phyloP scores from a whole-genome alignment of 2,329 filamentous ascomycete species.

The Elsinoe batatas region DNA sequence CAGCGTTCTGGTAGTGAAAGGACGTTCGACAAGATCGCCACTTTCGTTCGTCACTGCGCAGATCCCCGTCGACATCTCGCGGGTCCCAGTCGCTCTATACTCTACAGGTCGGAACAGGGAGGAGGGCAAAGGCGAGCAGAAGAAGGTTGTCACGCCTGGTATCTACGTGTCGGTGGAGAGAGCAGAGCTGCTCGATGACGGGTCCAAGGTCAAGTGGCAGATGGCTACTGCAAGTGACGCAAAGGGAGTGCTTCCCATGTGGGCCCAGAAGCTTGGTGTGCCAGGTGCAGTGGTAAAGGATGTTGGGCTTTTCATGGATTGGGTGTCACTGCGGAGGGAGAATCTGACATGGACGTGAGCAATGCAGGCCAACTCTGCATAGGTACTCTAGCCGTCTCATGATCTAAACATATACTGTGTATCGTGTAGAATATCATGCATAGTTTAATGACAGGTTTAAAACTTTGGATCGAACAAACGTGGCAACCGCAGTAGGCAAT shows the following conservation, averaged over 20 bases:
- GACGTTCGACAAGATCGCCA: slow-evolving; percentile 18
- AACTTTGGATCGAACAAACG: no score
- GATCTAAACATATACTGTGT: no score
- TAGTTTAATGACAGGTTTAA: no score
- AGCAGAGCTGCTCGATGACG: slow-evolving; percentile 37
- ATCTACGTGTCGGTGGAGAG: slow-evolving; percentile 58
- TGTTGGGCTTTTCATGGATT: slow-evolving; percentile 57
- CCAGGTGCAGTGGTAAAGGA: slow-evolving; percentile 59
- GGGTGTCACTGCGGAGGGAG: slow-evolving; percentile 34
- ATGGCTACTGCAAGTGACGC: slow-evolving; percentile 71
- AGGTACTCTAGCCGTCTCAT: no score
- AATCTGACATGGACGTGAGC: slow-evolving; percentile 9
- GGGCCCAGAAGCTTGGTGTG: slow-evolving; percentile 55
- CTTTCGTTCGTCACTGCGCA: slow-evolving; percentile 28
- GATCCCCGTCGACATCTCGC: slow-evolving; percentile 28
- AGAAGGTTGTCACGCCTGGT: slow-evolving; percentile 44
- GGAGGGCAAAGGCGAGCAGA: slow-evolving; percentile 17
- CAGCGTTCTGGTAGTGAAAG: slow-evolving; percentile 53
- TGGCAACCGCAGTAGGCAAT: no score
- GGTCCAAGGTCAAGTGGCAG: slow-evolving; percentile 53
- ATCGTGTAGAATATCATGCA: no score
- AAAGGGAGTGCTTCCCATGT: slow-evolving; percentile 54
- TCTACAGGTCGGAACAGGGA: slow-evolving; percentile 19
- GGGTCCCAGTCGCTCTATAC: slow-evolving; percentile 28
- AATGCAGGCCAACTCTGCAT: no score